A percentile compares a stretch with the other conserved stretches of the same genome.
These are phyloP conservation scores for Moricandia moricandioides DNA, from an alignment of 345 rosid species.

Conservation along the genomic window DNA sequence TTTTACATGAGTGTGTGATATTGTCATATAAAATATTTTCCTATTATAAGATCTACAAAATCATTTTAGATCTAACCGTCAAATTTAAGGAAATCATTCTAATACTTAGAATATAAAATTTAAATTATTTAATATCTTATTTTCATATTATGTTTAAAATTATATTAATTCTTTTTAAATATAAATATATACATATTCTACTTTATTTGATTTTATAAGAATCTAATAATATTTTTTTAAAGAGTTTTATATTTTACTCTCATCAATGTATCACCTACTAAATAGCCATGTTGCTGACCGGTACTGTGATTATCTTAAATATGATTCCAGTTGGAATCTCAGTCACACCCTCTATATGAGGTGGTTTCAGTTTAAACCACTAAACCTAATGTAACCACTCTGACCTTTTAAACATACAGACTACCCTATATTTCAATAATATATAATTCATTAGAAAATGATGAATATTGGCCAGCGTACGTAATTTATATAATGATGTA, in stretches of 20 bases:
- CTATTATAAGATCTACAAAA: too few species aligned
- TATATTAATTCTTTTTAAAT: too few species aligned
- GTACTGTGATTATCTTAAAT: background rate
- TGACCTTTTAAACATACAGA: background rate
- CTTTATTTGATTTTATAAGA: background rate
- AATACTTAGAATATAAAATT: too few species aligned
- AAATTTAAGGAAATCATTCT: too few species aligned
- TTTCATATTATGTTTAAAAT: too few species aligned
- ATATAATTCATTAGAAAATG: background rate
- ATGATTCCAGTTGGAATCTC: background rate
- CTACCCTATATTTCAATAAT: too few species aligned
- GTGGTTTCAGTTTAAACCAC: conserved; percentile 23
- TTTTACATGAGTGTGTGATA: background rate
- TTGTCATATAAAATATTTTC: background rate
- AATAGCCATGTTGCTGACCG: background rate
- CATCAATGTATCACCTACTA: background rate
- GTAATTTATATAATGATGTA: background rate
- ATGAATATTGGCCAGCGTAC: background rate
- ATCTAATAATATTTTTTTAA: too few species aligned
- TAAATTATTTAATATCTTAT: too few species aligned
- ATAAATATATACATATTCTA: too few species aligned
- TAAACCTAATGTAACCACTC: conserved; percentile 14
- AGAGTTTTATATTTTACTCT: background rate
- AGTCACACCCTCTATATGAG: conserved; percentile 5
- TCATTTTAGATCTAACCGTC: too few species aligned